A percentile compares a stretch with the other conserved stretches of the same genome.
Evolutionary conservation across 2,329 filamentous ascomycete species (phyloP).

Genomic region (Pseudogymnoascus pannorum): DNA sequence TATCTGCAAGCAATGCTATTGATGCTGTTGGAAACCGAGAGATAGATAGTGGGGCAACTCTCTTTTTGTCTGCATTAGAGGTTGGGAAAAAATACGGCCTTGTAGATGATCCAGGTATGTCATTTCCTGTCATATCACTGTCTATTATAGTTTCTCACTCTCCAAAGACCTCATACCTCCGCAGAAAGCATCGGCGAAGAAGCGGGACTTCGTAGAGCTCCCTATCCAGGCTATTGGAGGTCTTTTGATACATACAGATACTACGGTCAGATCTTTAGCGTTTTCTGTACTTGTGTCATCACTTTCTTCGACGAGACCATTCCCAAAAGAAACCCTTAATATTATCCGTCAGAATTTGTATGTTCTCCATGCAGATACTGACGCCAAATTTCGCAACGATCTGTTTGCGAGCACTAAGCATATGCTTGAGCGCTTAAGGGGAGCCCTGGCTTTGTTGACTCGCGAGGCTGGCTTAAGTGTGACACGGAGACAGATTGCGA

Average conservation of each 20-base stretch:
- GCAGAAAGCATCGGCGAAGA: conserved; percentile 30
- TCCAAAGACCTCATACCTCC: conserved; percentile 24
- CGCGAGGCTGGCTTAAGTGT: conserved; percentile 24
- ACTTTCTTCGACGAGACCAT: conserved; percentile 64
- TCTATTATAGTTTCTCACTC: conserved; percentile 9
- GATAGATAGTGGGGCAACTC: conserved; percentile 45
- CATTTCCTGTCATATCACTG: conserved; percentile 12
- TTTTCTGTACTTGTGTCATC: conserved; percentile 75
- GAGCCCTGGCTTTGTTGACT: conserved; percentile 51
- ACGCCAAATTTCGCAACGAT: conserved; percentile 80
- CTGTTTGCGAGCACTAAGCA: conserved; percentile 66
- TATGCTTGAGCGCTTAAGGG: conserved; percentile 68
- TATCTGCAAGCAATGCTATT: conserved; percentile 45
- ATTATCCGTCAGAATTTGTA: conserved; percentile 59
- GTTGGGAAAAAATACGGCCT: conserved; percentile 63
- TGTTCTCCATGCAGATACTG: conserved; percentile 72
- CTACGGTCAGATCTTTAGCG: conserved; percentile 68
- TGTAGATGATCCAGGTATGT: conserved; percentile 58
- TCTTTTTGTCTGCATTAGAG: conserved; percentile 62
- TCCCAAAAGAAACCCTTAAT: conserved; percentile 53
- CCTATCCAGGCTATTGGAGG: conserved; percentile 40
- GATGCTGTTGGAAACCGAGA: conserved; percentile 38
- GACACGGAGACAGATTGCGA: conserved; percentile 11
- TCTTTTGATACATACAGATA: conserved; percentile 48
- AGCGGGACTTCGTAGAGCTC: conserved; percentile 29